These are phyloP conservation scores for Dioszegia crocea DNA, from an alignment of 768 basidiomycete genomes.

Conservation along the genomic window DNA sequence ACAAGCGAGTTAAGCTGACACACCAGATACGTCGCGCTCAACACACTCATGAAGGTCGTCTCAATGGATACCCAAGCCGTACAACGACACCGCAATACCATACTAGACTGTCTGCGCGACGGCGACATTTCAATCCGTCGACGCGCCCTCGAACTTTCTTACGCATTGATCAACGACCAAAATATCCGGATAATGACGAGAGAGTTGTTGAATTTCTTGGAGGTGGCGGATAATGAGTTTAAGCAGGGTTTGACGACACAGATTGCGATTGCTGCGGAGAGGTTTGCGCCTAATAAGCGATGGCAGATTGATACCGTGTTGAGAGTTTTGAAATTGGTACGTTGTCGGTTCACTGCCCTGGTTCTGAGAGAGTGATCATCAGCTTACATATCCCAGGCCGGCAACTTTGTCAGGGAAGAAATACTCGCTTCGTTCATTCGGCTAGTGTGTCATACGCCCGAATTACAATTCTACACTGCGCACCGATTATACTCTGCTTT, in stretches of 20 bases:
- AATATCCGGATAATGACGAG: constrained; percentile 89
- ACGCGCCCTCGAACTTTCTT: constrained; percentile 91
- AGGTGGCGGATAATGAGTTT: constrained; percentile 98
- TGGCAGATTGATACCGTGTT: constrained; percentile 99
- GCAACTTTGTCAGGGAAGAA: constrained; percentile 96
- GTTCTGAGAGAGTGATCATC: not conserved
- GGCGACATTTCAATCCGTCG: constrained; percentile 98
- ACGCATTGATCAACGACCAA: constrained; percentile 90
- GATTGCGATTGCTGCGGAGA: constrained; percentile 88
- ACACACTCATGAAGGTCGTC: constrained; percentile 97
- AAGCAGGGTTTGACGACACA: constrained; percentile 97
- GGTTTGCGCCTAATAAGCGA: constrained; percentile 93
- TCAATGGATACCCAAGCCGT: constrained; percentile 97
- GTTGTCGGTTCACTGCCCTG: constrained; percentile 36
- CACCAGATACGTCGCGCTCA: constrained; percentile 86
- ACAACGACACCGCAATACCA: constrained; percentile 94
- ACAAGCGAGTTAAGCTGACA: not conserved
- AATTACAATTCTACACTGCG: constrained; percentile 90
- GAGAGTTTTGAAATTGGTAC: constrained; percentile 80
- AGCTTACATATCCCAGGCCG: constrained; percentile 73
- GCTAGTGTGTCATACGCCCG: constrained; percentile 92
- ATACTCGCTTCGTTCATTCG: constrained; percentile 92
- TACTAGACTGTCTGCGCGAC: constrained; percentile 98
- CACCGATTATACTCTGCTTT: constrained; percentile 86
- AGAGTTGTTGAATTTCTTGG: constrained; percentile 90